phyloP scores from a whole-genome alignment of 352 stramenopile species.

The Detonula confervacea region DNA sequence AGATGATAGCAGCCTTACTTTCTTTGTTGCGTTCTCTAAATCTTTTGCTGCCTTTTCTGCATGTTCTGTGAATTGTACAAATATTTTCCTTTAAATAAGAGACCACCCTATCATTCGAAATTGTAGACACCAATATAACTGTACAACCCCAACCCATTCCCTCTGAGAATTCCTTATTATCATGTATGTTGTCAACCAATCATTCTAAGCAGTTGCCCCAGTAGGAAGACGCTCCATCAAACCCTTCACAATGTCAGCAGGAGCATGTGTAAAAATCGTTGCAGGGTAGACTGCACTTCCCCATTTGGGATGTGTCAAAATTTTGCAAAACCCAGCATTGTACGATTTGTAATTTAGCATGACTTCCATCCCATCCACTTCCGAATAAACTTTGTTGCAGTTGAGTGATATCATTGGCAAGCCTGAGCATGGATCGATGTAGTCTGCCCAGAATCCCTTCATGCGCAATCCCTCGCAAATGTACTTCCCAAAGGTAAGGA shows the following conservation, averaged over 20 bases:
- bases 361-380: slow-evolving; percentile 92
- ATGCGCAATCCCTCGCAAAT: slow-evolving; percentile 87
- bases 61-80: too few species aligned
- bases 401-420: slow-evolving; percentile 93
- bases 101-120: too few species aligned
- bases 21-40: too few species aligned
- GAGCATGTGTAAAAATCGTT: slow-evolving; percentile 94
- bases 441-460: slow-evolving; percentile 93
- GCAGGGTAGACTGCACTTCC: slow-evolving; percentile 94
- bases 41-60: too few species aligned
- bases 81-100: too few species aligned
- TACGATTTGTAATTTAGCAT: slow-evolving; percentile 80
- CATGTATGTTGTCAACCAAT: not conserved
- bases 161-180: too few species aligned
- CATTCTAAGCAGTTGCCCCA: slow-evolving; percentile 12
- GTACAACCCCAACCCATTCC: too few species aligned
- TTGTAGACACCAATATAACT: too few species aligned
- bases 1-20: too few species aligned
- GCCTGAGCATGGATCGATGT: slow-evolving; percentile 96
- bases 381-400: slow-evolving; percentile 94
- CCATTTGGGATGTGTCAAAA: slow-evolving; percentile 95
- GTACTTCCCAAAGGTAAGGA: slow-evolving; percentile 91
- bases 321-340: slow-evolving; percentile 94
- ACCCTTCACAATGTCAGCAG: slow-evolving; percentile 86
- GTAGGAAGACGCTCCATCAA: slow-evolving; percentile 57